Conservation (phyloP, 169 alveolate genomes). For the Babesia ovis region DNA sequence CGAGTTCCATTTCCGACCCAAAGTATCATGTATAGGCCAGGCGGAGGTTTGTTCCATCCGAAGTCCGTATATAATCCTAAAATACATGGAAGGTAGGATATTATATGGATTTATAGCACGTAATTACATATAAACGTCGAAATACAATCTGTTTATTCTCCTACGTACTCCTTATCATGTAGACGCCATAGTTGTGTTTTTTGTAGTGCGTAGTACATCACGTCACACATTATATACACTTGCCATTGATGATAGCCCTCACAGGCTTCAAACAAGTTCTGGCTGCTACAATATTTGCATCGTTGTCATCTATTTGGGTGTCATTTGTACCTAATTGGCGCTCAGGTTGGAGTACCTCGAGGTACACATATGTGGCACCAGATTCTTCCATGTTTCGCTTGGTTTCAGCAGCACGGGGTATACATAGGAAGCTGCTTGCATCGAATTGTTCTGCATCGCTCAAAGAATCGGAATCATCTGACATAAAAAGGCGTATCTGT, state of each 20-base stretch:
- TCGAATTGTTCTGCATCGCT: neutral
- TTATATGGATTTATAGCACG: no score
- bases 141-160: no score
- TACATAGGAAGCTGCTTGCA: neutral
- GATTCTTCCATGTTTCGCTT: constrained; percentile 18
- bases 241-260: constrained; percentile 5
- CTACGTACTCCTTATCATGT: no score
- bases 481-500: neutral
- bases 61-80: no score
- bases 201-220: constrained; percentile 10
- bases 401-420: constrained; percentile 14
- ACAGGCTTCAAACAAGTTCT: neutral
- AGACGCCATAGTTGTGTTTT: neutral
- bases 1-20: no score
- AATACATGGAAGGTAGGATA: no score
- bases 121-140: no score
- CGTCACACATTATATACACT: neutral
- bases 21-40: no score
- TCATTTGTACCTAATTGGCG: neutral
- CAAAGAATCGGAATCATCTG: neutral
- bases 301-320: neutral
- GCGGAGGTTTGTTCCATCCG: no score
- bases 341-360: neutral
- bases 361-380: constrained; percentile 32
- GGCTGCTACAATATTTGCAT: neutral